Conservation (phyloP, 495 filamentous ascomycete species). For the Penicillium fimorum region DNA sequence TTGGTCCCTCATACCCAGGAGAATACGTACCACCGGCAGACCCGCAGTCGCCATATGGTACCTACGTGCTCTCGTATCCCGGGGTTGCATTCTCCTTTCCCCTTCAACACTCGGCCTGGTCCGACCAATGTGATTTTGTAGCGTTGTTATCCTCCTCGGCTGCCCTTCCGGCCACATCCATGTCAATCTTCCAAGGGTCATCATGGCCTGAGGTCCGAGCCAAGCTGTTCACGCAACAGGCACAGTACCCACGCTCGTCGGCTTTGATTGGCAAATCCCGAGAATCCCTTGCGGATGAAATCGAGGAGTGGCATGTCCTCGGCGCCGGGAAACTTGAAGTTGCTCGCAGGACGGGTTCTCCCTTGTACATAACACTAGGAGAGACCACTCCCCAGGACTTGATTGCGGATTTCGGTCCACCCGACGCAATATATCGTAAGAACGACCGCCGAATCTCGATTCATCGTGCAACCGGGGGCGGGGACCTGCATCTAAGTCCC, state of each 20-base stretch:
- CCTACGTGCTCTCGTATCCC: constrained; percentile 88
- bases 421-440: constrained; percentile 93
- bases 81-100: constrained; percentile 91
- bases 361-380: constrained; percentile 68
- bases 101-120: constrained; percentile 72
- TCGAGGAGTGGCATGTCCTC: constrained; percentile 72
- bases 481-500: constrained; percentile 40
- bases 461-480: constrained; percentile 53
- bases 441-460: constrained; percentile 90
- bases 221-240: constrained; percentile 69
- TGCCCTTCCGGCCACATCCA: constrained; percentile 69
- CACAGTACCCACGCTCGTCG: constrained; percentile 63
- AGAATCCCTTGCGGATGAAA: constrained; percentile 70
- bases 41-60: constrained; percentile 52
- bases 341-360: constrained; percentile 57
- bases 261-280: constrained; percentile 57
- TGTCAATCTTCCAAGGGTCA: constrained; percentile 84
- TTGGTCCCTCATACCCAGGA: constrained; percentile 88
- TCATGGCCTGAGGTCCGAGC: constrained; percentile 83
- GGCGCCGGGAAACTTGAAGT: constrained; percentile 75
- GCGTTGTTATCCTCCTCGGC: constrained; percentile 77
- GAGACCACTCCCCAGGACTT: constrained; percentile 88
- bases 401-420: constrained; percentile 83
- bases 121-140: constrained; percentile 78
- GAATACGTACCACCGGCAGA: constrained; percentile 71